Base-by-base conservation (phyloP, 495 filamentous ascomycete species). In the Barbatosphaeria neglecta region DNA sequence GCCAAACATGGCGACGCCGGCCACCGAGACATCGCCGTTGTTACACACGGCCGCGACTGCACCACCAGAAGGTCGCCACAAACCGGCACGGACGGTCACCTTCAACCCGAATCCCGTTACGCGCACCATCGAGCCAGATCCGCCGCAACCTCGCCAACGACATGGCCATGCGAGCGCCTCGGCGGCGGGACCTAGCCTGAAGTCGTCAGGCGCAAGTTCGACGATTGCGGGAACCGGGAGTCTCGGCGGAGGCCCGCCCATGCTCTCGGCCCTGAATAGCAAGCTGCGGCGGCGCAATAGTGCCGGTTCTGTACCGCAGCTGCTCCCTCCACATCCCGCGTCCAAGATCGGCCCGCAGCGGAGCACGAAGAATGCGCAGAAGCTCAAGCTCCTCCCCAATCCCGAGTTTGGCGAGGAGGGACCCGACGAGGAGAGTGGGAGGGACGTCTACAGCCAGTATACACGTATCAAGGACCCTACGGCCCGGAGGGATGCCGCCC, bases 391-490 rank as follows among this genome's bases (percentile, higher is more conserved):
- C 15, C 68, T 98, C 9, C 92, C 92, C 4, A 87, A 90, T 55
- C 89, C 93, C 2, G 86, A 90, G 37, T 76, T 85, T 9, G 82
- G 80, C 3, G 86, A 87, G 22, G 85, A 86, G 38, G 75, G 66
- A 1, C 67, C 69, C 3, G 88, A 93, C 49, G 89, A 92, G 54
- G 92, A 98, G 59, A 86, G 85, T 53, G 89, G 90, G 17, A 74
- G 92, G 45, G 92, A 98, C 62, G 92, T 98, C 13, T 98, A 98
- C 64, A 87, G 87, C 13, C 92, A 98, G 62, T 74, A 94, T 75
- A 67, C 78, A 9, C 81, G 93, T 27, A 97, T 98, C 64, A 97
- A 96, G 64, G 92, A 98, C 60, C 89, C 89, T 2, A 93, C 86
- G 1, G 90, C 92, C 11, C 72, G 92, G 44, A 78, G 92, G 50